Evolutionary conservation across 2,329 filamentous ascomycete genomes (phyloP), one percentile per base, ranked within the genome.

Genomic region (Pseudocercospora vitis): DNA sequence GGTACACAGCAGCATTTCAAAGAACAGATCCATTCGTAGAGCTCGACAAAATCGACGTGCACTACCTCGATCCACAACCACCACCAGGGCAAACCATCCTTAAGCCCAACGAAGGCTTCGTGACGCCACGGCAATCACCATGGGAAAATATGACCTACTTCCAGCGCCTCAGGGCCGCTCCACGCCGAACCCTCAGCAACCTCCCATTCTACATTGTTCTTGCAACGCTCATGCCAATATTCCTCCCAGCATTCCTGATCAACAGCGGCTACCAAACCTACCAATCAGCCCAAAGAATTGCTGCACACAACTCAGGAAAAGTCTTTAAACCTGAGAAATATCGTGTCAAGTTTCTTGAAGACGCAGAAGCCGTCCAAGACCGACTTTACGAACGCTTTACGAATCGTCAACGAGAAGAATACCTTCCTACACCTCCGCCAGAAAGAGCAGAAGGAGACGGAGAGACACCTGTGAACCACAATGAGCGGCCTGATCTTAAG

Each of bases 1-100:
- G 88, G 72, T 96, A 92, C 69, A 96, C 92, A 0, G 89, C 90
- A 0, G 79, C 78, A 16, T 89, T 96, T 40, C 80, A 85, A 19
- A 85, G 84, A 64, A 87, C 80, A 0, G 89, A 97, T 64, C 91
- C 91, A 0, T 97, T 84, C 66, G 78, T 78, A 0, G 78, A 91
- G 59, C 68, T 87, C 12, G 81, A 85, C 16, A 81, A 80, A 3
- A 70, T 92, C 56, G 83, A 86, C 18, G 76, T 90, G 61, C 89
- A 89, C 66, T 95, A 87, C 63, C 69, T 92, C 1, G 71, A 82
- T 29, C 55, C 53, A 63, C 89, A 88, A 65, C 94, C 87, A 62
- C 68, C 91, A 1, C 73, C 83, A 28, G 89, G 86, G 19, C 78
- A 86, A 46, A 84, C 95, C 7, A 78, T 97, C 18, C 73, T 97